Conservation (phyloP, 768 basidiomycete genomes). For the Podaxis sp. region DNA sequence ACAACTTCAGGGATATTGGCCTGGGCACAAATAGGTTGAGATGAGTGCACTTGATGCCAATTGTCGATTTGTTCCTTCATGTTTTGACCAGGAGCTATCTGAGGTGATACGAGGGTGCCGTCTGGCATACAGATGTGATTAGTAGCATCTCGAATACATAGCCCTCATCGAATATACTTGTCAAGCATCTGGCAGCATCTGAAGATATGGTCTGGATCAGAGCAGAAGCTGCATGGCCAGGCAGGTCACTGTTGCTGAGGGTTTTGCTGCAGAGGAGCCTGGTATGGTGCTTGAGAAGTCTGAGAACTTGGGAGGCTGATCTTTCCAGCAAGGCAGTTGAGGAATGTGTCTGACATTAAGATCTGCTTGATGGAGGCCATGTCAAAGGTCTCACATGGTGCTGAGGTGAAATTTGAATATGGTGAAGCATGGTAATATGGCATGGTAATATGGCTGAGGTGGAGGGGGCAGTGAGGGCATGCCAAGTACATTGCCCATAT, state of each 20-base stretch:
- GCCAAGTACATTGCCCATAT: too few relatives aligned
- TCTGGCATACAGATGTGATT: background rate
- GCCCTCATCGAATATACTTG: background rate
- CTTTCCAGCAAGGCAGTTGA: background rate
- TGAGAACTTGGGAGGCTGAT: background rate
- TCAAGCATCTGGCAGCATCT: background rate
- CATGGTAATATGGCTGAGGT: too few relatives aligned
- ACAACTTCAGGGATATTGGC: background rate
- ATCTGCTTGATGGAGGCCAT: background rate
- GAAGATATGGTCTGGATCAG: background rate
- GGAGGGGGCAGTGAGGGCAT: too few relatives aligned
- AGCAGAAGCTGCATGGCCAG: background rate
- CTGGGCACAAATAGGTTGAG: background rate
- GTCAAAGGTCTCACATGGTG: too few relatives aligned
- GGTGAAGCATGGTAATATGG: too few relatives aligned
- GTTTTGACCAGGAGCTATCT: background rate
- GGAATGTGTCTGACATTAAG: background rate
- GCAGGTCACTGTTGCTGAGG: background rate
- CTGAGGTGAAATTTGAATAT: too few relatives aligned
- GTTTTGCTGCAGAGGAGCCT: background rate
- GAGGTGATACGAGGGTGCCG: background rate
- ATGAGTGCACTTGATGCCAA: background rate
- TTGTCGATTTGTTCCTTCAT: background rate
- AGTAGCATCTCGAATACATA: background rate
- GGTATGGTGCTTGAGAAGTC: background rate